phyloP scores from a whole-genome alignment of 2,329 filamentous ascomycete genomes.

The Colletotrichum sp. region DNA sequence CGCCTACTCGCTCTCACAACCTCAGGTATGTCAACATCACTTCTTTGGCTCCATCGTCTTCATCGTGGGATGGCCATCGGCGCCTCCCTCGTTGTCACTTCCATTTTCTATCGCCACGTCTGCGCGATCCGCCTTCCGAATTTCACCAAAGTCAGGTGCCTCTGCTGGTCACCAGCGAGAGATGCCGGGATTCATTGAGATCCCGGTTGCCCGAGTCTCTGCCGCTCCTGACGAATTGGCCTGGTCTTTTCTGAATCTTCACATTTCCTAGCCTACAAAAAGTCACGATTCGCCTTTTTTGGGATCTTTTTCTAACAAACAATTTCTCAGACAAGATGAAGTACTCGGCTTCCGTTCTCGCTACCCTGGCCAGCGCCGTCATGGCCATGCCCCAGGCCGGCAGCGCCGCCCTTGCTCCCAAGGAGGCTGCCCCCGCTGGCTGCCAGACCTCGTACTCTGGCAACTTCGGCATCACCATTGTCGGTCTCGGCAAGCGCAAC shows the following conservation, averaged over 20 bases:
- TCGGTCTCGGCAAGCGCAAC: conserved; percentile 33
- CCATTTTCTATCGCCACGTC: neutral
- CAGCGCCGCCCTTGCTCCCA: conserved; percentile 53
- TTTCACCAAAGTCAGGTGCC: neutral
- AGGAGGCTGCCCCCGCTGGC: conserved; percentile 51
- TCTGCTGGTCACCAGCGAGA: neutral
- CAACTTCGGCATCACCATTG: conserved; percentile 64
- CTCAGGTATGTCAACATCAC: neutral
- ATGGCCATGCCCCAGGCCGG: conserved; percentile 48
- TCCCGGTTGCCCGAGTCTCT: neutral
- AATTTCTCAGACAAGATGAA: neutral
- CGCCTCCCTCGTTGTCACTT: neutral
- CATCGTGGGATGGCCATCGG: neutral
- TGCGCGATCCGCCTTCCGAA: neutral
- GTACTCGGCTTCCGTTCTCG: conserved; percentile 20
- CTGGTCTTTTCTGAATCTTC: neutral
- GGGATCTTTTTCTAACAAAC: neutral
- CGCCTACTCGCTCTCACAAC: neutral
- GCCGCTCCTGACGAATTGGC: neutral
- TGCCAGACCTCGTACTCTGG: conserved; percentile 57
- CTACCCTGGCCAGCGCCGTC: conserved; percentile 48
- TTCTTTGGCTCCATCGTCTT: neutral
- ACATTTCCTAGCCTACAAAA: neutral
- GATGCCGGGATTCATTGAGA: neutral
- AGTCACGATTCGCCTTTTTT: neutral